phyloP scores from a whole-genome alignment of 129 eudicot species.

The Oenanthe sinensis region DNA sequence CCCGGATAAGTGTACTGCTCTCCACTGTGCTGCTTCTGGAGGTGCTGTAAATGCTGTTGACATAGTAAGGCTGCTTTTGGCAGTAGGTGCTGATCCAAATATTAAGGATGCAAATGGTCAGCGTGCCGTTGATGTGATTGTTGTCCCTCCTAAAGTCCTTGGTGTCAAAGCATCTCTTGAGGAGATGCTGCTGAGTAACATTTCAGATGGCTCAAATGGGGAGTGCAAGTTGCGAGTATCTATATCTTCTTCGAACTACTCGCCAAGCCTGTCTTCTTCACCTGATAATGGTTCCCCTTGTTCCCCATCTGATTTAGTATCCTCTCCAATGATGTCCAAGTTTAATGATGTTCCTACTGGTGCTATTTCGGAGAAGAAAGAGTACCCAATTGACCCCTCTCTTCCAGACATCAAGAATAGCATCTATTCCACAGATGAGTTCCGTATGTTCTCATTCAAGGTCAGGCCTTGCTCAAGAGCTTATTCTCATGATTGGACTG shows the following conservation, averaged over 20 bases:
- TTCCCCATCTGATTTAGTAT: conserved; percentile 16
- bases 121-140: conserved; percentile 18
- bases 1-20: conserved; percentile 19
- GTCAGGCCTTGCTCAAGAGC: too few relatives aligned
- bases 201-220: background rate
- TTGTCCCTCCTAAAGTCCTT: conserved; percentile 10
- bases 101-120: conserved; percentile 15
- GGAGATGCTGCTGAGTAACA: background rate
- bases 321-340: conserved; percentile 14
- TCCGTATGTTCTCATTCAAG: conserved; percentile 26
- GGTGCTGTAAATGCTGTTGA: conserved; percentile 17
- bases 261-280: conserved; percentile 10
- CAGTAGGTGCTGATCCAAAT: conserved; percentile 19
- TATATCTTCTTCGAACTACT: conserved; percentile 3
- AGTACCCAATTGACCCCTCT: conserved; percentile 21
- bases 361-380: conserved; percentile 12
- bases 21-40: conserved; percentile 30
- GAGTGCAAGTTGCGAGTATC: conserved; percentile 12
- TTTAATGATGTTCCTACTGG: conserved; percentile 7
- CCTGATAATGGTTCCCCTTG: conserved; percentile 17
- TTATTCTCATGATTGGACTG: too few relatives aligned
- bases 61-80: conserved; percentile 16
- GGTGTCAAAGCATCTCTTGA: conserved; percentile 8
- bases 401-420: conserved; percentile 23
- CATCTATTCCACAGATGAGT: conserved; percentile 23